These are phyloP conservation scores for Furcasterigmium sp. DNA, from an alignment of 2,329 filamentous ascomycete genomes.

Conservation along the genomic window DNA sequence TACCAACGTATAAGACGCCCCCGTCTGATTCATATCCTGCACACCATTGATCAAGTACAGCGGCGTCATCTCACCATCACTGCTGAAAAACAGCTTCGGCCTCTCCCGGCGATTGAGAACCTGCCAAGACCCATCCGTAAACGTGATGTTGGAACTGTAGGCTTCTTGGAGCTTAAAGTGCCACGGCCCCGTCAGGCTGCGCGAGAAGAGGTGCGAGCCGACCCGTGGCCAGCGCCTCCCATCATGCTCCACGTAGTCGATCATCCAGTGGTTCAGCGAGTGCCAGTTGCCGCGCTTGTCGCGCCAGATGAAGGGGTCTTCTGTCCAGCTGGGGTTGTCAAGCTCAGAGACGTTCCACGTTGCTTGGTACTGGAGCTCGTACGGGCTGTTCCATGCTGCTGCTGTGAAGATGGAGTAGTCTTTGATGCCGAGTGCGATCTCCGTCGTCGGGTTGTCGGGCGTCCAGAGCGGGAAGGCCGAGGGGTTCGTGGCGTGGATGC, in stretches of 20 bases:
- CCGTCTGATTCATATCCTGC: slow-evolving; percentile 27
- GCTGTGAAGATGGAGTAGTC: slow-evolving; percentile 28
- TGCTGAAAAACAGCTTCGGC: slow-evolving; percentile 42
- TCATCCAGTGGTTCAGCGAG: slow-evolving; percentile 23
- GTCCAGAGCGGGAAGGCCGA: slow-evolving; percentile 31
- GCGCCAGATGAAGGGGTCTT: slow-evolving; percentile 27
- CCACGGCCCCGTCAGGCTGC: slow-evolving; percentile 21
- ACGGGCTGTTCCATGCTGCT: slow-evolving; percentile 18
- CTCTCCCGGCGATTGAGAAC: slow-evolving; percentile 38
- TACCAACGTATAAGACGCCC: slow-evolving; percentile 15
- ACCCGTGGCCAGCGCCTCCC: slow-evolving; percentile 21
- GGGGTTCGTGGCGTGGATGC: slow-evolving; percentile 30
- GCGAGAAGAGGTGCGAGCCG: slow-evolving; percentile 21
- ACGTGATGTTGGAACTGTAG: slow-evolving; percentile 21
- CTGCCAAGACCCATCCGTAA: slow-evolving; percentile 30
- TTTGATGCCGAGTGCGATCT: slow-evolving; percentile 26
- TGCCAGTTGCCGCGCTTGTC: slow-evolving; percentile 26
- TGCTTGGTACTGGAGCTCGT: slow-evolving; percentile 17
- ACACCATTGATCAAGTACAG: slow-evolving; percentile 42
- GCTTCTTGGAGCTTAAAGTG: slow-evolving; percentile 18
- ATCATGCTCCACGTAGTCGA: slow-evolving; percentile 17
- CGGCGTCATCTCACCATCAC: slow-evolving; percentile 38
- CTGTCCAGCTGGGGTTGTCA: slow-evolving; percentile 11
- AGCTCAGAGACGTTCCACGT: slow-evolving; percentile 4
- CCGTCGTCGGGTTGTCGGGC: slow-evolving; percentile 15